A percentile compares a stretch with the other conserved stretches of the same genome.
These are phyloP conservation scores for Tritrichomonas foetus DNA, from an alignment of 208 protist genomes.

Conservation along the genomic window DNA sequence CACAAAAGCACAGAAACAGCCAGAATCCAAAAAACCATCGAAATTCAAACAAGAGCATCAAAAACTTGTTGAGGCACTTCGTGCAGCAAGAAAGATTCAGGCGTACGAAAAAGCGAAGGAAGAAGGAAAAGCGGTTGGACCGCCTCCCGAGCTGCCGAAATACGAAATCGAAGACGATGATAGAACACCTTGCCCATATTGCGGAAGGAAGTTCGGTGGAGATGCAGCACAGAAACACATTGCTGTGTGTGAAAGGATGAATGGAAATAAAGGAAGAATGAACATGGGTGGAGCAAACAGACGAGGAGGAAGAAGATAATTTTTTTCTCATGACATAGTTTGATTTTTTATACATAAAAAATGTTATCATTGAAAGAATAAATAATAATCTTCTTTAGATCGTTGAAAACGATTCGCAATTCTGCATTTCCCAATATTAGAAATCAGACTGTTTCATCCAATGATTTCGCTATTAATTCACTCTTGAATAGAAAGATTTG, in stretches of 20 bases:
- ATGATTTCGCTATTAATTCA: too few relatives aligned
- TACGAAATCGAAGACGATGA: neutral
- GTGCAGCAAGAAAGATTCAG: neutral
- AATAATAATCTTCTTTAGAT: too few relatives aligned
- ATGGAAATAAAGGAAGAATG: neutral
- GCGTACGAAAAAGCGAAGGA: neutral
- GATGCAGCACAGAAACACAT: conserved; percentile 11
- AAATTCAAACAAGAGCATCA: neutral
- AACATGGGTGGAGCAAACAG: too few relatives aligned
- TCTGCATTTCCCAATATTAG: too few relatives aligned
- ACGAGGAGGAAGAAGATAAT: too few relatives aligned
- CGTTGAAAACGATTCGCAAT: too few relatives aligned
- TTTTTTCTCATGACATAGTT: too few relatives aligned
- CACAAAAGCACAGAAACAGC: neutral
- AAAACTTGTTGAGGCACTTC: neutral
- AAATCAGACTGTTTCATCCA: too few relatives aligned
- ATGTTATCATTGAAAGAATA: too few relatives aligned
- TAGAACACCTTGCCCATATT: conserved; percentile 33
- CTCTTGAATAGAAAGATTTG: too few relatives aligned
- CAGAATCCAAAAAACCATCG: neutral
- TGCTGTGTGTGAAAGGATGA: neutral
- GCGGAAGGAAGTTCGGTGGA: neutral
- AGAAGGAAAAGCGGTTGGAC: neutral
- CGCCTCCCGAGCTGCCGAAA: neutral
- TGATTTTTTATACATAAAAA: too few relatives aligned